Conservation (phyloP, 2,329 filamentous ascomycete species). For the Cryphonectria nitschkei region DNA sequence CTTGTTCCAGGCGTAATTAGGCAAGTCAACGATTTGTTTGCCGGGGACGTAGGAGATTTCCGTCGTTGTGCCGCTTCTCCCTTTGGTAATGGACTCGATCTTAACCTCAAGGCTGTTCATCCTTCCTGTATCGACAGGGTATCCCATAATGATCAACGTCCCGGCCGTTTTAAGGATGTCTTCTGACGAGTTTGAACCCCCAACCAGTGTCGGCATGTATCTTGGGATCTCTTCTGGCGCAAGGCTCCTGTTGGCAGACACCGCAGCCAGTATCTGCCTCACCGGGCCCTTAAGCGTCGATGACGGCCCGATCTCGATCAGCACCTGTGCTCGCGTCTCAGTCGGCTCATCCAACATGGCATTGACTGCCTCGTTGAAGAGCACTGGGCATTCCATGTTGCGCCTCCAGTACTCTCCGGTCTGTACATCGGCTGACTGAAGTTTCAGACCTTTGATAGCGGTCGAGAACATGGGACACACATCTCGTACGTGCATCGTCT, state of each 20-base stretch:
- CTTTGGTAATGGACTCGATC: background rate
- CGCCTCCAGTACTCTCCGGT: conserved; percentile 23
- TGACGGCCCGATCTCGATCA: conserved; percentile 38
- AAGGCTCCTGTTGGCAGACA: background rate
- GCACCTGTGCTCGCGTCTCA: conserved; percentile 1
- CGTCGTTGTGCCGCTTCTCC: background rate
- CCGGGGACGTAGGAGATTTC: background rate
- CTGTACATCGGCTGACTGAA: background rate
- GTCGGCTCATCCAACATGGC: background rate
- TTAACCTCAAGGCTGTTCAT: background rate
- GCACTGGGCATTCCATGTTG: conserved; percentile 13
- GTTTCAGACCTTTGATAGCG: background rate
- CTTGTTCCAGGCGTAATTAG: conserved; percentile 10
- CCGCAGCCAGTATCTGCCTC: conserved; percentile 31
- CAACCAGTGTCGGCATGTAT: background rate
- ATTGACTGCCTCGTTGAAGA: conserved; percentile 7
- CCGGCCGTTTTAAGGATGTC: background rate
- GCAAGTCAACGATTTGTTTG: conserved; percentile 5
- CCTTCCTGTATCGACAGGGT: background rate
- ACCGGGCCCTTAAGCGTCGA: conserved; percentile 36
- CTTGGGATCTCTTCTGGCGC: background rate
- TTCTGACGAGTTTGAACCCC: background rate
- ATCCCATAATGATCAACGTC: background rate
- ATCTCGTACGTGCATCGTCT: background rate
- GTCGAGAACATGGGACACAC: background rate